phyloP scores from a whole-genome alignment of 2,329 filamentous ascomycete genomes.

The Tolypocladium tundrense region DNA sequence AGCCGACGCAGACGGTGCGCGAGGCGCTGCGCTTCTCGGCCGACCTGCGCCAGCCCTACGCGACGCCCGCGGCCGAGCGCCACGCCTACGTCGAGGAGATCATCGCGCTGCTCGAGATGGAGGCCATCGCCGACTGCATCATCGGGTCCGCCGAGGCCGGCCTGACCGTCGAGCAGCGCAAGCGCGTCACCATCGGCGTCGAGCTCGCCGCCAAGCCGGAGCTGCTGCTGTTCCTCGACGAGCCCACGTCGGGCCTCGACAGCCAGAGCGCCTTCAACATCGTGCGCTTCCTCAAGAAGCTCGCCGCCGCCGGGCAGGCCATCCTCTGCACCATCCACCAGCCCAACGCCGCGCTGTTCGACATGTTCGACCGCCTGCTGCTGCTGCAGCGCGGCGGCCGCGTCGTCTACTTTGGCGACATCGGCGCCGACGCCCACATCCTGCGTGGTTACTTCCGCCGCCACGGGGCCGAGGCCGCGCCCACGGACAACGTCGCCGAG shows the following conservation, averaged over 20 bases:
- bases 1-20: conserved; percentile 51
- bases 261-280: conserved; percentile 63
- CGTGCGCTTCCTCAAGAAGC: conserved; percentile 66
- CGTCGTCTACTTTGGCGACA: conserved; percentile 79
- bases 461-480: conserved; percentile 48
- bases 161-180: conserved; percentile 54
- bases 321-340: conserved; percentile 90
- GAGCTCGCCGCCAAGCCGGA: conserved; percentile 78
- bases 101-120: conserved; percentile 48
- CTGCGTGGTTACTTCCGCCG: conserved; percentile 55
- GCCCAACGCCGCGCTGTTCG: conserved; percentile 75
- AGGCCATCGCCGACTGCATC: conserved; percentile 46
- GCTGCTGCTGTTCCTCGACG: conserved; percentile 67
- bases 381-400: conserved; percentile 69
- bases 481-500: conserved; percentile 53
- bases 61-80: conserved; percentile 43
- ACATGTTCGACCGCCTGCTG: conserved; percentile 77
- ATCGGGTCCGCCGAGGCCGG: conserved; percentile 57
- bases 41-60: conserved; percentile 45
- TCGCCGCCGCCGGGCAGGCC: conserved; percentile 71
- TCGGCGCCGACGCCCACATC: conserved; percentile 62
- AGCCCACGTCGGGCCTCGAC: conserved; percentile 63
- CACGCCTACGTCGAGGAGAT: conserved; percentile 52
- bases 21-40: conserved; percentile 56
- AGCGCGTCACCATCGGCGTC: conserved; percentile 83